Percentiles rank a stretch among this genome's conserved stretches.
Conservation (phyloP, 805 yeast species). For the Ogataea parapolymorpha region DNA sequence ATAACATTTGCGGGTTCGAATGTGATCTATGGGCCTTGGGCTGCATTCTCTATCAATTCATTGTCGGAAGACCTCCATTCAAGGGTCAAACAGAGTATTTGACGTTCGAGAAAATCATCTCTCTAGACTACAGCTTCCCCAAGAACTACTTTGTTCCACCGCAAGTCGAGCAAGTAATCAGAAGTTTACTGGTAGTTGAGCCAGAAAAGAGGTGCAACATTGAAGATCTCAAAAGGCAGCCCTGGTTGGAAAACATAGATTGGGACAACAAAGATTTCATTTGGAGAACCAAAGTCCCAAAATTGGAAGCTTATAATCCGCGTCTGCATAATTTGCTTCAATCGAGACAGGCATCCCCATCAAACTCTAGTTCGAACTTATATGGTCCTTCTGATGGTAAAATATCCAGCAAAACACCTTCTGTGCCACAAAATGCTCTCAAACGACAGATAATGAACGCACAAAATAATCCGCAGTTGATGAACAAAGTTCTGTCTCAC, state of each 20-base stretch:
- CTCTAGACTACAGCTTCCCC: slow-evolving; percentile 69
- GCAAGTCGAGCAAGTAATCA: slow-evolving; percentile 61
- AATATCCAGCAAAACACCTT: slow-evolving; percentile 25
- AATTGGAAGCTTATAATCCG: slow-evolving; percentile 61
- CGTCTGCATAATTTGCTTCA: slow-evolving; percentile 25
- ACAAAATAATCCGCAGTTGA: slow-evolving; percentile 30
- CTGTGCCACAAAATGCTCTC: slow-evolving; percentile 28
- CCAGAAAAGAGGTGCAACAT: slow-evolving; percentile 65
- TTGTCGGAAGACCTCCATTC: slow-evolving; percentile 85
- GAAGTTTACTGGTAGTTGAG: slow-evolving; percentile 62
- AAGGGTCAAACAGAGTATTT: slow-evolving; percentile 81
- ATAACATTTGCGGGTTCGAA: slow-evolving; percentile 77
- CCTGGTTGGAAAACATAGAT: slow-evolving; percentile 65
- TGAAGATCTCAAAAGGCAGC: slow-evolving; percentile 56
- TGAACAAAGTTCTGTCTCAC: slow-evolving; percentile 34
- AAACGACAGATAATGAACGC: slow-evolving; percentile 32
- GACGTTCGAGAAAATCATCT: slow-evolving; percentile 85
- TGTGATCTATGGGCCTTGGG: slow-evolving; percentile 95
- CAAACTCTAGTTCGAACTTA: slow-evolving; percentile 26
- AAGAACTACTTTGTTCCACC: slow-evolving; percentile 56
- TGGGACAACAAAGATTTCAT: slow-evolving; percentile 64
- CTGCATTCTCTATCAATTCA: slow-evolving; percentile 79
- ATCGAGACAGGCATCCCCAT: slow-evolving; percentile 17
- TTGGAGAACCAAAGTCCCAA: slow-evolving; percentile 71
- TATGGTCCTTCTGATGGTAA: slow-evolving; percentile 26